Conservation (phyloP, 441 rosid species). For the Erodium moschatum region DNA sequence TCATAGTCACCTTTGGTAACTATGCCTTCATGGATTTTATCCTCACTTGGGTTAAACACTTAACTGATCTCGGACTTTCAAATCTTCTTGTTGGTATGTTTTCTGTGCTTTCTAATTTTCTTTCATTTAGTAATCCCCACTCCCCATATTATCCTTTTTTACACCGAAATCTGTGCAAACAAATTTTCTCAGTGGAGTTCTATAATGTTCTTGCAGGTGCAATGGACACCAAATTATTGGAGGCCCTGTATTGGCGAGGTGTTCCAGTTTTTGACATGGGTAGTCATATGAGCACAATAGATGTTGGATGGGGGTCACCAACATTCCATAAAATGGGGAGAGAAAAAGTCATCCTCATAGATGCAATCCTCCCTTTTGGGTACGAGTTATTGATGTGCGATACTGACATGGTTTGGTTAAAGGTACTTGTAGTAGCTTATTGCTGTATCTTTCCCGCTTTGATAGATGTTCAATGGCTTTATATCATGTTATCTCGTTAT, state of each 20-base stretch:
- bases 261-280: slow-evolving; percentile 97
- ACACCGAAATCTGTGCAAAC: not conserved
- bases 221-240: slow-evolving; percentile 83
- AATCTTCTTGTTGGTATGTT: slow-evolving; percentile 84
- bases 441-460: slow-evolving; percentile 5
- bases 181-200: slow-evolving; percentile 4
- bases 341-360: slow-evolving; percentile 86
- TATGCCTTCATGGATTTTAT: slow-evolving; percentile 97
- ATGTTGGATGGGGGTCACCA: slow-evolving; percentile 97
- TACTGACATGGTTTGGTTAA: slow-evolving; percentile 98
- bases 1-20: slow-evolving; percentile 92
- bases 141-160: not conserved
- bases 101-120: not conserved
- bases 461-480: not conserved
- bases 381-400: slow-evolving; percentile 91
- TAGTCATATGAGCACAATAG: slow-evolving; percentile 85
- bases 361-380: slow-evolving; percentile 75
- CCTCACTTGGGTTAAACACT: slow-evolving; percentile 89
- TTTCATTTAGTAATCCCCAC: not conserved
- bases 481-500: not conserved
- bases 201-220: slow-evolving; percentile 47
- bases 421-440: slow-evolving; percentile 37
- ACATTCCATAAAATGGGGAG: slow-evolving; percentile 98
- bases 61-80: slow-evolving; percentile 75
- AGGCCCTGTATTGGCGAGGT: slow-evolving; percentile 94